Evolutionary conservation across 768 basidiomycete genomes (phyloP), one percentile per base, ranked within the genome.

Genomic region (Coprinellus micaceus): DNA sequence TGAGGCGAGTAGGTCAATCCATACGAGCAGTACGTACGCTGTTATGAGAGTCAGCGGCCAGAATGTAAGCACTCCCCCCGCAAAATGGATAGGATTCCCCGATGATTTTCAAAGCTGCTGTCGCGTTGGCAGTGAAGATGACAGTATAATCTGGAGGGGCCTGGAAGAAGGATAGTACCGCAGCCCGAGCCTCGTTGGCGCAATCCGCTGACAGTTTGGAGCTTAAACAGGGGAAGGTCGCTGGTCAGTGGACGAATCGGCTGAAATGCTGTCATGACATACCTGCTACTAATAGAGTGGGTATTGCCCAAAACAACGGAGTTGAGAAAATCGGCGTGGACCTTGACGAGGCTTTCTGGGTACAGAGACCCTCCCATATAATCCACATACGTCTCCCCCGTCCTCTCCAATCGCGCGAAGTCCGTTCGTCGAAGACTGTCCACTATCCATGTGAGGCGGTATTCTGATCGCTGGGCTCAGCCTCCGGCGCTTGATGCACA

Each of bases 291-390:
- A 64, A 89, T 80, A 0, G 90, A 92, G 68, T 93, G 91, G 1
- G 91, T 91, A 67, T 93, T 92, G 1, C 90, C 91, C 57, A 93
- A 78, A 43, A 92, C 77, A 64, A 70, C 82, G 50, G 72, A 74
- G 39, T 77, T 82, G 29, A 93, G 78, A 64, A 91, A 90, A 49
- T 82, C 80, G 39, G 83, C 77, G 61, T 91, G 88, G 10, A 83
- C 81, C 37, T 78, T 79, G 56, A 92, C 80, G 30, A 93, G 81
- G 61, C 84, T 86, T 62, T 89, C 86, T 11, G 91, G 91, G 60
- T 89, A 90, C 30, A 92, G 74, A 0, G 88, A 81, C 22, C 88
- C 89, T 28, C 91, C 91, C 88, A 92, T 92, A 60, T 88, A 92
- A 64, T 93, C 91, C 58, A 91, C 85, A 57, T 92, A 92, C 9